Percentiles rank a stretch among this genome's conserved stretches.
Conservation (phyloP, 352 stramenopile species). For the Pelagophyceae sp. region DNA sequence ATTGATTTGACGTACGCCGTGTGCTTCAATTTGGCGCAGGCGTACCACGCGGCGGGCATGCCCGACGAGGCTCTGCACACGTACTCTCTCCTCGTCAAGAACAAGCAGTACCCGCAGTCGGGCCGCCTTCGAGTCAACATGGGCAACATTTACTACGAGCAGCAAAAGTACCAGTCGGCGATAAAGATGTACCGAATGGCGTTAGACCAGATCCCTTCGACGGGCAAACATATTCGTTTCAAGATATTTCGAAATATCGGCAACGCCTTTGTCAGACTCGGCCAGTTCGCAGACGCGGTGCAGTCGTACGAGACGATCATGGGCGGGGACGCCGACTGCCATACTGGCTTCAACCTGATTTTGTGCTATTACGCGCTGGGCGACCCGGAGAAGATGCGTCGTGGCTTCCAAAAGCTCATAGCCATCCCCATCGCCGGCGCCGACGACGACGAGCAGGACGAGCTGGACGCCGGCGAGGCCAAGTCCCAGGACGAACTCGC, state of each 20-base stretch:
- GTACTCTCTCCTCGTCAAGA: constrained; percentile 88
- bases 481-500: constrained; percentile 34
- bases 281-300: constrained; percentile 84
- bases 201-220: constrained; percentile 85
- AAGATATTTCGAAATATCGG: constrained; percentile 95
- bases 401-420: constrained; percentile 78
- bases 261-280: constrained; percentile 78
- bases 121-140: constrained; percentile 87
- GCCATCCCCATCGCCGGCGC: constrained; percentile 22
- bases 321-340: constrained; percentile 76
- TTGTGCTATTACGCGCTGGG: constrained; percentile 92
- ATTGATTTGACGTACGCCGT: constrained; percentile 85
- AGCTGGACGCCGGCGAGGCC: constrained; percentile 31
- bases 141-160: constrained; percentile 93
- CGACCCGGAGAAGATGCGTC: constrained; percentile 83
- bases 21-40: constrained; percentile 84
- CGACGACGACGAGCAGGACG: constrained; percentile 45
- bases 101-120: constrained; percentile 82
- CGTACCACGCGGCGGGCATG: constrained; percentile 83
- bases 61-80: constrained; percentile 84
- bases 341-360: constrained; percentile 91
- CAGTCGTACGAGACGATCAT: constrained; percentile 88
- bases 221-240: constrained; percentile 81
- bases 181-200: constrained; percentile 96
- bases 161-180: constrained; percentile 80